These are phyloP conservation scores for Vaccinium macrocarpon DNA, from an alignment of 148 eudicot species.

Conservation along the genomic window DNA sequence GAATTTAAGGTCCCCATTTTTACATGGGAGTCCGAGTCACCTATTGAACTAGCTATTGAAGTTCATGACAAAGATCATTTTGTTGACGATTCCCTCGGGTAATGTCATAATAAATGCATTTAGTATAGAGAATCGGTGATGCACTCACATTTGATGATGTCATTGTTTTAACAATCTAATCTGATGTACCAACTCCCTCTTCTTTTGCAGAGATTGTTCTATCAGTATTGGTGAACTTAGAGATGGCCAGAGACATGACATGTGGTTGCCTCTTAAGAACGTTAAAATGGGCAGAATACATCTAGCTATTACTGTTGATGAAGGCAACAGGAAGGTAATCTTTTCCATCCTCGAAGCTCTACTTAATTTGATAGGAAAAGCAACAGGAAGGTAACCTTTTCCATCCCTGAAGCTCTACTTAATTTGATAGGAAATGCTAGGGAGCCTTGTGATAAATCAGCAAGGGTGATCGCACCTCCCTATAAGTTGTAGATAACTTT, in stretches of 20 bases:
- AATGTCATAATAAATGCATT: slow-evolving; percentile 12
- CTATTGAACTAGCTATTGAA: slow-evolving; percentile 58
- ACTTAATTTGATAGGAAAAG: slow-evolving; percentile 13
- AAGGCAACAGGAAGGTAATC: slow-evolving; percentile 54
- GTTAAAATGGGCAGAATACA: slow-evolving; percentile 77
- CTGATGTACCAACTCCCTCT: not conserved
- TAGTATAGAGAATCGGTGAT: not conserved
- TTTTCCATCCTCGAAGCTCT: not conserved
- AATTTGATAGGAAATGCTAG: not conserved
- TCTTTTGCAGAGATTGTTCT: slow-evolving; percentile 61
- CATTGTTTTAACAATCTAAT: not conserved
- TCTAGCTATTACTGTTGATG: slow-evolving; percentile 72
- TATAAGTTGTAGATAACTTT: not conserved
- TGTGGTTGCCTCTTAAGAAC: slow-evolving; percentile 80
- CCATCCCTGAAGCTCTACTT: not conserved
- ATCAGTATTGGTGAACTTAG: slow-evolving; percentile 55
- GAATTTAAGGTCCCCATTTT: slow-evolving; percentile 79
- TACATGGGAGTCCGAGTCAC: slow-evolving; percentile 79
- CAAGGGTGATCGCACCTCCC: not conserved
- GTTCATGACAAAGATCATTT: slow-evolving; percentile 84
- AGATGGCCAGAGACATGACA: slow-evolving; percentile 83
- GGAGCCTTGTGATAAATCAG: not conserved
- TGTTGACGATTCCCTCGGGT: slow-evolving; percentile 81
- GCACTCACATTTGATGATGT: not conserved
- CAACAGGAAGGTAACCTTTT: slow-evolving; percentile 49